Evolutionary conservation across 192 early-diverging fungal species (phyloP), one percentile per base, ranked within the genome.

Genomic region (Entomortierella lignicola): DNA sequence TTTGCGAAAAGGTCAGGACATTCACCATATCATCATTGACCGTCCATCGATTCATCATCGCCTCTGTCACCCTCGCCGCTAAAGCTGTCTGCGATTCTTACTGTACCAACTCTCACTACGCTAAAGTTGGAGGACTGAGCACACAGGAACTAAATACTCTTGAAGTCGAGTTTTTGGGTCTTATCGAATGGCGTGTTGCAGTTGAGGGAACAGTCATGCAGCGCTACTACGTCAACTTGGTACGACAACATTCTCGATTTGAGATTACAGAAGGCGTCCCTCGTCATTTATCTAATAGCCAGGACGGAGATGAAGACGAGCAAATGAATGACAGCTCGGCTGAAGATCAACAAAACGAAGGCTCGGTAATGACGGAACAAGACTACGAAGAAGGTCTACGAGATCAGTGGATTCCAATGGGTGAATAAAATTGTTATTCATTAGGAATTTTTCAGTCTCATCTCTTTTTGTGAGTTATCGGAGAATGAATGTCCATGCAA

Each of bases 21-120:
- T 99, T 99, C 77, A 97, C 95, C 25, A 95, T 99, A 41, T 95
- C 94, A 0, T 96, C 94, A 30, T 77, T 98, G 32, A 98, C 97
- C 4, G 94, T 94, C 7, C 97, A 98, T 69, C 91, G 96, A 54
- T 98, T 98, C 80, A 86, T 98, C 10, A 98, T 98, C 15, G 85
- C 96, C 2, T 94, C 95, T 8, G 83, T 96, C 15, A 97, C 94
- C 0, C 87, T 94, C 31, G 92, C 94, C 0, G 90, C 92, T 51
- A 98, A 98, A 77, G 91, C 92, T 0, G 67, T 98, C 60, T 97
- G 93, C 62, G 97, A 98, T 73, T 93, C 92, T 27, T 98, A 98
- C 68, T 94, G 95, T 70, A 98, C 97, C 20, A 99, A 99, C 77
- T 85, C 92, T 18, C 93, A 95, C 72, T 99, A 96, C 82, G 97